phyloP scores from a whole-genome alignment of 495 filamentous ascomycete genomes.

The Acidiella bohemica region DNA sequence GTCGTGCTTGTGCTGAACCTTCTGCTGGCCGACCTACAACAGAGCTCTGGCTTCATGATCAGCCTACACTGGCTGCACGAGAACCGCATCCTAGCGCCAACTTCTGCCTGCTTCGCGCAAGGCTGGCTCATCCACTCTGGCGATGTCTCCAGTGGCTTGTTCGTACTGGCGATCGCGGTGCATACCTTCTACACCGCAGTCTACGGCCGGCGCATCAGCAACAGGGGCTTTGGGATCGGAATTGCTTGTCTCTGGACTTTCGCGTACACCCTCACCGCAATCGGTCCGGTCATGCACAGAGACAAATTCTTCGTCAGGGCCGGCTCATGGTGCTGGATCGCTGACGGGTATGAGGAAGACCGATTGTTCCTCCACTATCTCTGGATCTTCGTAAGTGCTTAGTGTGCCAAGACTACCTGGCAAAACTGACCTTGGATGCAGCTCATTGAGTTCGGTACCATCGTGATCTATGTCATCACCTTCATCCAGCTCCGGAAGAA shows the following conservation, averaged over 20 bases:
- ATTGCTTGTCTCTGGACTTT: conserved; percentile 47
- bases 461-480: conserved; percentile 17
- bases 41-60: conserved; percentile 53
- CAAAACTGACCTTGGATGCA: background rate
- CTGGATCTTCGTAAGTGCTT: conserved; percentile 17
- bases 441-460: conserved; percentile 15
- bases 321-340: conserved; percentile 23
- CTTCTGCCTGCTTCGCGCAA: conserved; percentile 50
- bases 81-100: conserved; percentile 43
- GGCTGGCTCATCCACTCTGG: conserved; percentile 59
- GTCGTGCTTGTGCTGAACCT: conserved; percentile 62
- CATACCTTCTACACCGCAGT: conserved; percentile 50
- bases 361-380: conserved; percentile 19
- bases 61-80: conserved; percentile 46
- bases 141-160: conserved; percentile 55
- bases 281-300: conserved; percentile 41
- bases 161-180: conserved; percentile 37
- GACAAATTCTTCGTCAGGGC: conserved; percentile 37
- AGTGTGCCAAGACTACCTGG: background rate
- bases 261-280: conserved; percentile 41
- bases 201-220: conserved; percentile 41
- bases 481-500: conserved; percentile 17
- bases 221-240: conserved; percentile 37
- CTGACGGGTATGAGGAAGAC: conserved; percentile 13
- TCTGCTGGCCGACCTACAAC: conserved; percentile 59